These are phyloP conservation scores for Voacanga thouarsii DNA, from an alignment of 257 asterid genomes.

Conservation along the genomic window DNA sequence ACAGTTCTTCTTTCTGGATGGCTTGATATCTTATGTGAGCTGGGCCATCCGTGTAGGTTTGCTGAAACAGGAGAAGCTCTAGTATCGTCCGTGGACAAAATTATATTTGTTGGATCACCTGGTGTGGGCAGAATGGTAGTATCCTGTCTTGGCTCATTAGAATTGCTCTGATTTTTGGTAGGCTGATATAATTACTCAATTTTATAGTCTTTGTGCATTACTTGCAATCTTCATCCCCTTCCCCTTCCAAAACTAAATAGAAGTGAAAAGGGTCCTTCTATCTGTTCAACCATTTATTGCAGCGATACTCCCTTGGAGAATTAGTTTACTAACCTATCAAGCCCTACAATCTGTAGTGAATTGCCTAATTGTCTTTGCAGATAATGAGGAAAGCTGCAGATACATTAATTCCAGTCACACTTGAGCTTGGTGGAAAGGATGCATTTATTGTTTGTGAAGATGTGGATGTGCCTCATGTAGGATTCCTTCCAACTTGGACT, in stretches of 20 bases:
- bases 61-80: slow-evolving; percentile 99
- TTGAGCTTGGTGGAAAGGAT: slow-evolving; percentile 99
- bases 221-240: not conserved
- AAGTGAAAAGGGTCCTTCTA: not conserved
- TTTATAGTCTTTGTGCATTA: not conserved
- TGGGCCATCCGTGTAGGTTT: slow-evolving; percentile 54
- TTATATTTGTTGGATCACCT: slow-evolving; percentile 96
- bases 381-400: slow-evolving; percentile 91
- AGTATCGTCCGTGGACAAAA: slow-evolving; percentile 87
- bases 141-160: slow-evolving; percentile 10
- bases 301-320: not conserved
- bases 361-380: slow-evolving; percentile 36
- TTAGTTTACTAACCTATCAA: not conserved
- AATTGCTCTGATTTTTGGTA: not conserved
- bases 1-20: slow-evolving; percentile 17
- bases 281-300: not conserved
- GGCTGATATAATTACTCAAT: not conserved
- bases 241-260: not conserved
- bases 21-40: slow-evolving; percentile 22
- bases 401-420: slow-evolving; percentile 86
- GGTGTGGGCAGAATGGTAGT: slow-evolving; percentile 94
- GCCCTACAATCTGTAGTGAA: not conserved
- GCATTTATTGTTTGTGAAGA: slow-evolving; percentile 97
- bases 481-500: slow-evolving; percentile 23
- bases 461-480: slow-evolving; percentile 82